These are phyloP conservation scores for Ogataea nonfermentans DNA, from an alignment of 805 yeast genomes.

Conservation along the genomic window DNA sequence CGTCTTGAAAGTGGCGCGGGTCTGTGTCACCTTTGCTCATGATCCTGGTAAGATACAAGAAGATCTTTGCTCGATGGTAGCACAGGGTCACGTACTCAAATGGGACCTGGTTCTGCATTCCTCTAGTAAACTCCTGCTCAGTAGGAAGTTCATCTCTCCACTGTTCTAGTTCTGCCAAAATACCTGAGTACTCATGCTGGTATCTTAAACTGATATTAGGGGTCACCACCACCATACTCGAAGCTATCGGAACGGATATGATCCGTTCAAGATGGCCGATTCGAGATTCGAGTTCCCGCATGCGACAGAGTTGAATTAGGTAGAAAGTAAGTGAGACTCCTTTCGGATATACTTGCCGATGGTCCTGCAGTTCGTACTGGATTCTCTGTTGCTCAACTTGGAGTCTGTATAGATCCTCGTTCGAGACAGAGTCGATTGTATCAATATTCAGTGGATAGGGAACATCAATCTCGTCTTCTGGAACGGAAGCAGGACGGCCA, in stretches of 20 bases:
- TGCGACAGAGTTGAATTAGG: conserved; percentile 15
- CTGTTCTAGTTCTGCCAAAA: conserved; percentile 10
- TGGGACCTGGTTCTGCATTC: conserved; percentile 13
- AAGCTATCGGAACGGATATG: conserved; percentile 11
- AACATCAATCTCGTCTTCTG: conserved; percentile 19
- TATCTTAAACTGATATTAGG: conserved; percentile 2
- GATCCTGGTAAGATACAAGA: conserved; percentile 14
- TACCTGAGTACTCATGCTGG: conserved; percentile 2
- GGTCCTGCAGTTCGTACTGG: conserved; percentile 12
- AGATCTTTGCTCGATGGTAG: conserved; percentile 18
- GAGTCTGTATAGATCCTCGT: conserved; percentile 10
- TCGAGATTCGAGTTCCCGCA: conserved; percentile 15
- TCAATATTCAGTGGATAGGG: conserved; percentile 20
- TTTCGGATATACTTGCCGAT: conserved; percentile 13
- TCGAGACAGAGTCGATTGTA: conserved; percentile 1
- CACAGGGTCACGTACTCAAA: conserved; percentile 17
- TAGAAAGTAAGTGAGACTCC: conserved; percentile 13
- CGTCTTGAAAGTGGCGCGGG: background rate
- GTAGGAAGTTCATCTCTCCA: conserved; percentile 15
- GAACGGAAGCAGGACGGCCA: conserved; percentile 18
- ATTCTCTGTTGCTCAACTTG: conserved; percentile 15
- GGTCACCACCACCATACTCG: background rate
- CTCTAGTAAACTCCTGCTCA: conserved; percentile 12
- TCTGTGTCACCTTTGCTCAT: conserved; percentile 7
- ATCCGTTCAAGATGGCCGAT: conserved; percentile 13